Base-by-base conservation (phyloP, 2,329 filamentous ascomycete genomes). In the Botrytis fabae region DNA sequence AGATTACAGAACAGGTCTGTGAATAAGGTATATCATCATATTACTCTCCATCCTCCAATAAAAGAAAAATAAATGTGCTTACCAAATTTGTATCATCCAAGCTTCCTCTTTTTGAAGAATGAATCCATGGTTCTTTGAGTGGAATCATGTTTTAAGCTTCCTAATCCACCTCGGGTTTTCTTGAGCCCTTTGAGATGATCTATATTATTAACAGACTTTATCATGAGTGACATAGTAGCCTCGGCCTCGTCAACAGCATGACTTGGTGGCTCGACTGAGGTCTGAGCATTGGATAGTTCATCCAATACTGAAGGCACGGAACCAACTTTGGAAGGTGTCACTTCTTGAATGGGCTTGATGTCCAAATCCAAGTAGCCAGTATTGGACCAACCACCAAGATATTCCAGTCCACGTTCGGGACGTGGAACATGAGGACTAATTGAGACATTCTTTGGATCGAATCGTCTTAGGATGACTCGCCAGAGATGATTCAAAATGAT, bases 1-100 rank as follows among this genome's bases (percentile, higher is more conserved):
- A 77, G 79, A 81, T 83, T 92, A 93, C 90, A 87, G 92, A 91
- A 92, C 91, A 94, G 92, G 91, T 94, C 91, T 93, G 91, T 93
- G 91, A 91, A 88, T 85, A 84, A 87, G 84, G 80, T 84, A 82
- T 87, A 85, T 93, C 90, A 92, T 93, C 92, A 93, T 89, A 80
- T 85, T 86, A 79, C 72, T 73, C 48, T 63, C 74, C 71, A 65
- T 66, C 73, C 71, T 64, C 40, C 69, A 71, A 75, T 74, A 73
- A 75, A 72, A 75, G 66, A 77, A 72, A 73, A 73, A 74, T 73
- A 76, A 16, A n/a, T 42, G 10, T 42, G 59, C 66, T 73, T 71
- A 73, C 66, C 60, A 42, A 71, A 59, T n/a, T 64, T 40, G 20
- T 32, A 18, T 73, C 48, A 73, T 64, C 75, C 76, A 54, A 70